Conservation (phyloP, 768 basidiomycete species). For the Dentipellis fragilis region DNA sequence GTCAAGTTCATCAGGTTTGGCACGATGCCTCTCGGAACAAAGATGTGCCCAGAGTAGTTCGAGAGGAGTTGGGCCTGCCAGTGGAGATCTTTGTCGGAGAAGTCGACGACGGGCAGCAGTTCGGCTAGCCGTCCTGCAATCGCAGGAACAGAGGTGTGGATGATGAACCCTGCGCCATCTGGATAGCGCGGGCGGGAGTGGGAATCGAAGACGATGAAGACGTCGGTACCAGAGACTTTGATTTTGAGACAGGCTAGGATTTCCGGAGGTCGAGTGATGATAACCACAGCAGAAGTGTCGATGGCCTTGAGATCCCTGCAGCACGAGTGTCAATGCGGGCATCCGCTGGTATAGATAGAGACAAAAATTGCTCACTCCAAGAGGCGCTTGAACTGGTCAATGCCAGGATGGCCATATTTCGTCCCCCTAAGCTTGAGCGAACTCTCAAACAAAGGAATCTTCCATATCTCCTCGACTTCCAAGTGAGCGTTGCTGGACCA, state of each 20-base stretch:
- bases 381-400: constrained; percentile 27
- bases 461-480: constrained; percentile 45
- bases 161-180: constrained; percentile 46
- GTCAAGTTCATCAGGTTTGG: constrained; percentile 17
- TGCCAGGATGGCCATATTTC: constrained; percentile 27
- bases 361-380: constrained; percentile 16
- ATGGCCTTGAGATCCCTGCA: constrained; percentile 17
- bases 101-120: constrained; percentile 40
- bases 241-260: constrained; percentile 46
- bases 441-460: constrained; percentile 37
- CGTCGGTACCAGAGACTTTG: constrained; percentile 11
- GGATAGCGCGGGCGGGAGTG: constrained; percentile 51
- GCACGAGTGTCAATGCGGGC: not conserved
- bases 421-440: constrained; percentile 26
- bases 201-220: constrained; percentile 59
- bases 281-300: constrained; percentile 26
- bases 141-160: constrained; percentile 35
- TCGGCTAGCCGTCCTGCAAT: constrained; percentile 34
- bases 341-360: not conserved
- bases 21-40: constrained; percentile 25
- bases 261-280: constrained; percentile 66
- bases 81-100: constrained; percentile 34
- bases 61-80: constrained; percentile 60
- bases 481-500: constrained; percentile 47
- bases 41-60: constrained; percentile 50